Evolutionary conservation across 2,329 filamentous ascomycete species (phyloP), one percentile per base, ranked within the genome.

Genomic region (Drechslerella dactyloides): DNA sequence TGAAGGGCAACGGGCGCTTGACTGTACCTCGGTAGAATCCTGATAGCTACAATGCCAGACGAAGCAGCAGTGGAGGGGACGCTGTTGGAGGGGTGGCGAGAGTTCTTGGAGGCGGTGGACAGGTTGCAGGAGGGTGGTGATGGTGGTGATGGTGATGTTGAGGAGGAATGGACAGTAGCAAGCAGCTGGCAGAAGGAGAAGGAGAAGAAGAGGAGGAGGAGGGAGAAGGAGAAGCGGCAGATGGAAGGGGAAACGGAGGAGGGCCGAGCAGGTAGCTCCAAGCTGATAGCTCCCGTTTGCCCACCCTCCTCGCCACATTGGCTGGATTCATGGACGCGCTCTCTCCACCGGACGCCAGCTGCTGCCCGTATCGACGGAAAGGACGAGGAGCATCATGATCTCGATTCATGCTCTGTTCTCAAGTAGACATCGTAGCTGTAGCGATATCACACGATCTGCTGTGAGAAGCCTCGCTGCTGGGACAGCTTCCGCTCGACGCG

Each of bases 131-230:
- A 42, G 8, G 27, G 27, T 42, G 37, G 4, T 37, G 33, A 37
- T 37, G 11, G 37, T 42, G 7, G 33, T 13, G n/a, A 42, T 42
- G 37, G 59, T 24, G 56, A 42, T 48, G 24, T 74, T 70, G 62
- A 60, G 69, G 65, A 60, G 57, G 72, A 74, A 73, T 66, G 55
- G 65, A 62, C 72, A 59, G 70, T 74, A 51, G 23, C 70, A 73
- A 72, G 74, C 60, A 75, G 74, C 74, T 75, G 75, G 75, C 74
- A 76, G 76, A 77, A 76, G 76, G 74, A 76, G 74, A 75, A 73
- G 69, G 64, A 63, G 69, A 65, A 27, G 30, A 42, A 42, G 21
- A n/a, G 35, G 11, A 10, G 7, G 13, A 30, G 19, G 10, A 17
- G 15, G 46, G 17, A 13, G 15, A 13, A 15, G 13, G 37, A 17